A percentile compares a stretch with the other conserved stretches of the same genome.
Conservation (phyloP, 495 filamentous ascomycete genomes). For the Friedmanniomyces simplex region DNA sequence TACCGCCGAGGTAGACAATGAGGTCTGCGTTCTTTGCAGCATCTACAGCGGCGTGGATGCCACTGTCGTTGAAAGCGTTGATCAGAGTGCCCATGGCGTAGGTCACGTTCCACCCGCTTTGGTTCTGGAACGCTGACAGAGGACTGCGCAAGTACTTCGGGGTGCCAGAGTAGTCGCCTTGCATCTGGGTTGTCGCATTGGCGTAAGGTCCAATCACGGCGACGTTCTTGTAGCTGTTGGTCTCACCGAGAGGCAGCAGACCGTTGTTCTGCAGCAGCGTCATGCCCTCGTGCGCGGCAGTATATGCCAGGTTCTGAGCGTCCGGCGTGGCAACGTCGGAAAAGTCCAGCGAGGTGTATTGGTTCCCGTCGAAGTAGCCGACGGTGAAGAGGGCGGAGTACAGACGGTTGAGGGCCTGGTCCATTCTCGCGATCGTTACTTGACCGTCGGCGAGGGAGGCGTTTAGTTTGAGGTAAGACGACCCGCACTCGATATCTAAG, state of each 20-base stretch:
- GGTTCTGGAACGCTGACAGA: conserved; percentile 11
- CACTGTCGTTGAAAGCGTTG: not conserved
- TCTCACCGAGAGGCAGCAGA: conserved; percentile 34
- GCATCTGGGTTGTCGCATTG: conserved; percentile 45
- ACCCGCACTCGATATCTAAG: conserved; percentile 49
- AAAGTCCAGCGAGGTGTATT: conserved; percentile 1
- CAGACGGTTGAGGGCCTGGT: conserved; percentile 39
- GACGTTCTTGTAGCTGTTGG: conserved; percentile 29
- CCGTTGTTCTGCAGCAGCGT: conserved; percentile 50
- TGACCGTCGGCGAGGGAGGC: conserved; percentile 32
- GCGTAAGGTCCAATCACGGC: conserved; percentile 47
- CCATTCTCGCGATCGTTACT: not conserved
- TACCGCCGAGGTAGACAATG: conserved; percentile 44
- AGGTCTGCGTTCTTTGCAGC: conserved; percentile 38
- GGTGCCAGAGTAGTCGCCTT: conserved; percentile 45
- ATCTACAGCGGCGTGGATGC: not conserved
- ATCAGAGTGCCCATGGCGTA: not conserved
- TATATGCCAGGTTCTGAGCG: conserved; percentile 41
- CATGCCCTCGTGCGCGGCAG: conserved; percentile 44
- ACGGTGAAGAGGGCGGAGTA: conserved; percentile 45
- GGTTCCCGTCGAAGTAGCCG: conserved; percentile 46
- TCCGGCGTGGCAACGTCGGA: conserved; percentile 40
- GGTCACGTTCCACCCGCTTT: not conserved
- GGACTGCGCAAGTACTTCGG: conserved; percentile 45
- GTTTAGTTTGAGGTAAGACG: conserved; percentile 43